Conservation (phyloP, 2,329 filamentous ascomycete species). For the Phaeosphaeria sp. region DNA sequence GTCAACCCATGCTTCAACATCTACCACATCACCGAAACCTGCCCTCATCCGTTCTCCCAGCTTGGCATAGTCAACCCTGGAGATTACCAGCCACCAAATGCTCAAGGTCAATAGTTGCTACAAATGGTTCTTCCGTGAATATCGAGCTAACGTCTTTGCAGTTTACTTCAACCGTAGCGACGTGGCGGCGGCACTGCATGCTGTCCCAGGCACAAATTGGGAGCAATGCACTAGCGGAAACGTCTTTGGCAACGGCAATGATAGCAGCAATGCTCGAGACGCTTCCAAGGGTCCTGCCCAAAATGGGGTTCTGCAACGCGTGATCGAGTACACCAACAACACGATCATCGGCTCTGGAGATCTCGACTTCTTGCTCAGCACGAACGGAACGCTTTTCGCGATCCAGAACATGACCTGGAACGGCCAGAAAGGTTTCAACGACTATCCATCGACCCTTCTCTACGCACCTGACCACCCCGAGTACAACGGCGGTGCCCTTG, state of each 20-base stretch:
- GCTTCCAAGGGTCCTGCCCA: conserved; percentile 48
- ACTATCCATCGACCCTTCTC: conserved; percentile 50
- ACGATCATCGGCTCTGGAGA: conserved; percentile 58
- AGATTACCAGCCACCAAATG: conserved; percentile 50
- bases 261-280: conserved; percentile 36
- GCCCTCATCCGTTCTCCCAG: conserved; percentile 50
- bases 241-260: conserved; percentile 50
- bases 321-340: conserved; percentile 61
- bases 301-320: conserved; percentile 52
- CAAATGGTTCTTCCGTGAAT: too few species aligned
- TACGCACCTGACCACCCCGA: conserved; percentile 55
- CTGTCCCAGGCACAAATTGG: conserved; percentile 53
- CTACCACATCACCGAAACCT: conserved; percentile 56
- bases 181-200: conserved; percentile 59
- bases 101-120: too few species aligned
- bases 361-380: conserved; percentile 58
- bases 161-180: conserved; percentile 62
- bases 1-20: conserved; percentile 61
- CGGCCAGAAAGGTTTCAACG: conserved; percentile 55
- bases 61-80: conserved; percentile 48
- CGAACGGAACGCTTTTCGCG: conserved; percentile 60
- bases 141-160: too few species aligned
- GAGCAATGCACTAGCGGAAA: conserved; percentile 50
- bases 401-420: conserved; percentile 64
- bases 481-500: conserved; percentile 48